These are phyloP conservation scores for Phylloporus sp. DNA, from an alignment of 768 basidiomycete species.

Conservation along the genomic window DNA sequence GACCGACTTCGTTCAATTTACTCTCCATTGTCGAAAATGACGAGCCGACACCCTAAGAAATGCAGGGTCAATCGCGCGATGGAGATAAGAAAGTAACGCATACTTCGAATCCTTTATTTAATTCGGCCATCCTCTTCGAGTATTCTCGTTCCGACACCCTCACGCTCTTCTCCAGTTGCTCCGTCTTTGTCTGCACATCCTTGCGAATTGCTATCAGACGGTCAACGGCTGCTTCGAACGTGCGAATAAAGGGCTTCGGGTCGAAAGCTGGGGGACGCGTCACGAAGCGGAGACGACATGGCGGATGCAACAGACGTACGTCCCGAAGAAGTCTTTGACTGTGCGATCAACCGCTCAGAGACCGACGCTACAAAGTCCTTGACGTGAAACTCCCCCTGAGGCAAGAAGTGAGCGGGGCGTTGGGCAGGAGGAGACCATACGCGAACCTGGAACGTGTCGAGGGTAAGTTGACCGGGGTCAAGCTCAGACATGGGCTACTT, in stretches of 20 bases:
- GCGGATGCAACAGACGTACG: conserved; percentile 52
- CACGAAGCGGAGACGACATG: background rate
- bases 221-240: conserved; percentile 90
- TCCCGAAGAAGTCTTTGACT: conserved; percentile 79
- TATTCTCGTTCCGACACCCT: conserved; percentile 88
- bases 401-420: conserved; percentile 6
- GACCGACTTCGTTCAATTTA: conserved; percentile 88
- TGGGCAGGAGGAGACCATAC: background rate
- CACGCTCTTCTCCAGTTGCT: conserved; percentile 90
- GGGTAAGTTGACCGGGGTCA: conserved; percentile 50
- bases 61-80: background rate
- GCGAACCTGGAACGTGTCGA: conserved; percentile 52
- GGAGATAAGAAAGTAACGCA: conserved; percentile 18
- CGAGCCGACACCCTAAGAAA: conserved; percentile 69
- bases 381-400: conserved; percentile 83
- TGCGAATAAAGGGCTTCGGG: conserved; percentile 86
- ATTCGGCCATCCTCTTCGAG: conserved; percentile 87
- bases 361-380: conserved; percentile 83
- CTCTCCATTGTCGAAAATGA: conserved; percentile 88
- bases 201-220: conserved; percentile 80
- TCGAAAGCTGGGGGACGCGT: conserved; percentile 65
- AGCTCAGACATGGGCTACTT: conserved; percentile 26
- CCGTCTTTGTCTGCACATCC: conserved; percentile 85
- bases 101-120: conserved; percentile 93
- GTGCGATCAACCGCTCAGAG: conserved; percentile 82